These are phyloP conservation scores for Kwoniella pini DNA, from an alignment of 768 basidiomycete species.

Conservation along the genomic window DNA sequence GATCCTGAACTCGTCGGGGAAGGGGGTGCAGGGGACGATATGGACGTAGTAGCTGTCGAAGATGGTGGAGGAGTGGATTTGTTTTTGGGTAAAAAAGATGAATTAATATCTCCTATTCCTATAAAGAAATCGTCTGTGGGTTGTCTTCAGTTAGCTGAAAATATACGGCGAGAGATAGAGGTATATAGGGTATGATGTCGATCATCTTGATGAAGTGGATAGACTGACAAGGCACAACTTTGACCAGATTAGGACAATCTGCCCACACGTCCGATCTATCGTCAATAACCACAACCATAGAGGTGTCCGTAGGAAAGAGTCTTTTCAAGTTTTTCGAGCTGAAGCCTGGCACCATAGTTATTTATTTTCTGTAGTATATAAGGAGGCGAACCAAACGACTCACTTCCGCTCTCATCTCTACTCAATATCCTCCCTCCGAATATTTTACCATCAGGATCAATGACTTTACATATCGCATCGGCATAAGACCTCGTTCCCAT, in stretches of 20 bases:
- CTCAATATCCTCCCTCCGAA: constrained; percentile 88
- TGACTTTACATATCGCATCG: constrained; percentile 87
- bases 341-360: constrained; percentile 61
- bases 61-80: constrained; percentile 19
- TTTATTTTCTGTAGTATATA: not conserved
- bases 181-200: not conserved
- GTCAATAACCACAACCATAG: constrained; percentile 99
- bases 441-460: constrained; percentile 81
- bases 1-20: constrained; percentile 21
- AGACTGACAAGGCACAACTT: constrained; percentile 86
- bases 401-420: constrained; percentile 95
- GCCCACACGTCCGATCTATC: constrained; percentile 99
- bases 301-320: constrained; percentile 93
- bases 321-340: constrained; percentile 86
- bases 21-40: constrained; percentile 17
- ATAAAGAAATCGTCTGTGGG: constrained; percentile 89
- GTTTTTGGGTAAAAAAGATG: constrained; percentile 68
- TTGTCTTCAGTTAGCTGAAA: not conserved
- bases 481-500: constrained; percentile 99
- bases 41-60: constrained; percentile 15
- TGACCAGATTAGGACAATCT: constrained; percentile 92
- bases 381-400: constrained; percentile 53
- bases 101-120: constrained; percentile 98
- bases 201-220: not conserved
- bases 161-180: not conserved